phyloP scores from a whole-genome alignment of 1,284 basidiomycete genomes.

The Ganoderma boninense region DNA sequence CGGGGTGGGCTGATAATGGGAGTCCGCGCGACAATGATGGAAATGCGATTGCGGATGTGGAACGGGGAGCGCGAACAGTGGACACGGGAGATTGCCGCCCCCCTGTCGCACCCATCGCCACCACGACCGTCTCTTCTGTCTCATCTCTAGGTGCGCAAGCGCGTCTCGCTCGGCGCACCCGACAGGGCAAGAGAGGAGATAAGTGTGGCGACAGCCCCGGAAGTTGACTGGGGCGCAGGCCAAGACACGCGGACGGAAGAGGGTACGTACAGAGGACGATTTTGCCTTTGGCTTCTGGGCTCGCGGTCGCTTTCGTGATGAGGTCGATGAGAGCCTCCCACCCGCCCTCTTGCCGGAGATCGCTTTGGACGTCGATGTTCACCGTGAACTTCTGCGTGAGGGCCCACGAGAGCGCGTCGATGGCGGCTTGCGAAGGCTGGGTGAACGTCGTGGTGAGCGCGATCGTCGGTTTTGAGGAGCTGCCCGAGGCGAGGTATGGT shows the following conservation, averaged over 20 bases:
- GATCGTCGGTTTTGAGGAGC: conserved; percentile 51
- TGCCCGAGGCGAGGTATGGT: conserved; percentile 44
- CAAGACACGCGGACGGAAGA: background rate
- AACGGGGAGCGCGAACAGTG: background rate
- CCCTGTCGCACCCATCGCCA: background rate
- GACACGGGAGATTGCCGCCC: background rate
- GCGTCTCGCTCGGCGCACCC: background rate
- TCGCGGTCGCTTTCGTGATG: conserved; percentile 66
- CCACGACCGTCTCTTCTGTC: background rate
- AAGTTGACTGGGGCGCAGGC: background rate
- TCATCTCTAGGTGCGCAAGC: background rate
- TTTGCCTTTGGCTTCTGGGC: conserved; percentile 51
- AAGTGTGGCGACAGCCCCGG: background rate
- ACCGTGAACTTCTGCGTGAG: conserved; percentile 67
- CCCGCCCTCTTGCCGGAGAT: conserved; percentile 59
- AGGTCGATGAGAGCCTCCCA: conserved; percentile 83
- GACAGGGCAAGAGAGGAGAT: background rate
- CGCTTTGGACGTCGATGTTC: conserved; percentile 71
- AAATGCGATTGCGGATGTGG: background rate
- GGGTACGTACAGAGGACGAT: conserved; percentile 78
- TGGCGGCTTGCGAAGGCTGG: conserved; percentile 52
- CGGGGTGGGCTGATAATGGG: too few species aligned
- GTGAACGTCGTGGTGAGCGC: conserved; percentile 67
- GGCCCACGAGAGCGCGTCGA: conserved; percentile 69
- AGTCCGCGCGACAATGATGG: background rate